Base-by-base conservation (phyloP, 345 rosid genomes). In the Isatis tinctoria region DNA sequence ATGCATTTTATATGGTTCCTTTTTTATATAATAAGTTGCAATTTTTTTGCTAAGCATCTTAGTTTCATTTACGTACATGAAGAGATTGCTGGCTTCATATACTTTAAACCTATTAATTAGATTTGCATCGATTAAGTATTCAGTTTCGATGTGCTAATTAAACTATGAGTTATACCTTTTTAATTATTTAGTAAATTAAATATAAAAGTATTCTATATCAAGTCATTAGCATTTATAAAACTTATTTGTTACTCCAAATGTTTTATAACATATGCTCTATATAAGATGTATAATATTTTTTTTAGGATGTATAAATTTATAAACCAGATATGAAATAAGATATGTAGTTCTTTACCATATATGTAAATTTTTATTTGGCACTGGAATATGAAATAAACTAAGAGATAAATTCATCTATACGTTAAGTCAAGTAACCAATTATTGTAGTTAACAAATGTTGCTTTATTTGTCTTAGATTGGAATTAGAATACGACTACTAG, bases 1-100 rank as follows among this genome's bases (percentile, higher is more conserved):
- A 74, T 44, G 27, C 70, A 64, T 73, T 22, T 63, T 63, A 54
- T 73, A 73, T 73, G 56, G 64, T 54, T 53, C 47, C 16, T 64
- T n/a, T 54, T 72, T 12, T 24, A 37, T 36, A 10, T 56, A 32
- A 41, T 72, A 54, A 61, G 60, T 49, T 61, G 51, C 51, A 27
- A 10, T 14, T 60, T 48, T 11, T 5, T 28, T 27, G 17, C 0
- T 7, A 68, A 35, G 40, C 39, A 58, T 22, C 24, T 22, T 22
- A 22, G 1, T 7, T 33, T 65, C 51, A 44, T 54, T 65, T 44
- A 16, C n/a, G 30, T 54, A 47, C 32, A 13, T 47, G 49, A 44
- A 56, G 22, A 54, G 58, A 65, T 65, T 17, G 56, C 56, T 56
- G 39, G 66, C 30, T 65, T 56, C 58, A 13, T 17, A 73, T 37